Conservation (phyloP, 2,329 filamentous ascomycete species). For the Penicillium sp. region DNA sequence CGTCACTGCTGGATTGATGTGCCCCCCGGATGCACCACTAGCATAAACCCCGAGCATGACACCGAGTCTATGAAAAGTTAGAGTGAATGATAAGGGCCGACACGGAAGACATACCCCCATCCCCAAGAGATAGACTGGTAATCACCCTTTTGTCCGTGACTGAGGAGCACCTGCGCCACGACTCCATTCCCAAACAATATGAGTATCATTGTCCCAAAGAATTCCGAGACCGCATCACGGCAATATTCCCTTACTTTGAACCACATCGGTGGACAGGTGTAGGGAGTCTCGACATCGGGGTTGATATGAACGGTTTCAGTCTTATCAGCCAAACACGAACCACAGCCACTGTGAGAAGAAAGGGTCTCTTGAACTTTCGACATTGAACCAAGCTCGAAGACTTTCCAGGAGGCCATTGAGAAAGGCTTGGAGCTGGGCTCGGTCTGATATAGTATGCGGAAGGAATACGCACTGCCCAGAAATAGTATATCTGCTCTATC, state of each 20-base stretch:
- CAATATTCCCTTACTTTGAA: slow-evolving; percentile 53
- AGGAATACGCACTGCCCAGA: background rate
- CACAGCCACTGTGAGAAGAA: slow-evolving; percentile 17
- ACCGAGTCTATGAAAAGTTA: slow-evolving; percentile 51
- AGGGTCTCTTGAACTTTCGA: slow-evolving; percentile 16
- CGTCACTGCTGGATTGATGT: slow-evolving; percentile 72
- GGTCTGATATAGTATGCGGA: slow-evolving; percentile 8
- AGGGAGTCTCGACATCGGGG: slow-evolving; percentile 5
- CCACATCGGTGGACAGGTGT: slow-evolving; percentile 49
- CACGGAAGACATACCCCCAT: slow-evolving; percentile 42
- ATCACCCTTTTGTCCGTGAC: slow-evolving; percentile 45
- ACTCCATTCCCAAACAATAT: slow-evolving; percentile 72
- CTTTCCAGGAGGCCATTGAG: slow-evolving; percentile 13
- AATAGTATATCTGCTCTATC: slow-evolving; percentile 16
- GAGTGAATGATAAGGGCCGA: background rate
- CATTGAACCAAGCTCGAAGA: slow-evolving; percentile 13
- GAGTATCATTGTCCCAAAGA: slow-evolving; percentile 68
- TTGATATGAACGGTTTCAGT: slow-evolving; percentile 18
- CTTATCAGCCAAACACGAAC: slow-evolving; percentile 21
- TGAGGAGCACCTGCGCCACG: slow-evolving; percentile 69
- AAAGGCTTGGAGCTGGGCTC: background rate
- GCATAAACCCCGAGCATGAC: slow-evolving; percentile 70
- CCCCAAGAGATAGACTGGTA: slow-evolving; percentile 58
- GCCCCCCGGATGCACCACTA: slow-evolving; percentile 62
- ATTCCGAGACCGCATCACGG: slow-evolving; percentile 66